These are phyloP conservation scores for Eimeria tenella DNA, from an alignment of 169 alveolate genomes.

Conservation along the genomic window DNA sequence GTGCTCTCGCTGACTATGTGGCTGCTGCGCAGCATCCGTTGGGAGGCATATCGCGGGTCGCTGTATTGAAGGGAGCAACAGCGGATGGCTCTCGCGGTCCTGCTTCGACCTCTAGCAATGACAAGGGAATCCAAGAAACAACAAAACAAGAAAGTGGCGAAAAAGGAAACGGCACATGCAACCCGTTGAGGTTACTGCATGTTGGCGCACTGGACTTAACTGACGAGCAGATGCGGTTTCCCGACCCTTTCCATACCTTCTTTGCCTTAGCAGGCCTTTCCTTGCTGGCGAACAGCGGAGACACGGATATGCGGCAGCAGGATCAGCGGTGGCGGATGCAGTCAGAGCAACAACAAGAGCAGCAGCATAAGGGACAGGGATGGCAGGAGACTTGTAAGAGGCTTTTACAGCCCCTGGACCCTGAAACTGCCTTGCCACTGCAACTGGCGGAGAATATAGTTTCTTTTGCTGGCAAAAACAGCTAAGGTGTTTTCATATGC, in stretches of 20 bases:
- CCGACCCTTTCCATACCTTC: conserved; percentile 86
- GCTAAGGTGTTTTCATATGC: no score
- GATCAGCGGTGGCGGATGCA: conserved; percentile 7
- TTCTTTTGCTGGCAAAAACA: no score
- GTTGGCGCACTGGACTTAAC: conserved; percentile 35
- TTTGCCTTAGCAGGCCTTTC: conserved; percentile 83
- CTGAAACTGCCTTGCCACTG: conserved; percentile 67
- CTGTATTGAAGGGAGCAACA: not conserved
- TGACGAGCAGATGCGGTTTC: conserved; percentile 51
- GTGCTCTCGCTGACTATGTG: not conserved
- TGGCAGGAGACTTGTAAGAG: conserved; percentile 44
- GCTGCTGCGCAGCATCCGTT: conserved; percentile 56
- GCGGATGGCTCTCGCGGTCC: not conserved
- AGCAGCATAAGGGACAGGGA: conserved; percentile 9
- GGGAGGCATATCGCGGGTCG: conserved; percentile 77
- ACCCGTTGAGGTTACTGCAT: conserved; percentile 19
- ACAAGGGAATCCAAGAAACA: not conserved
- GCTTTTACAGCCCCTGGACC: conserved; percentile 50
- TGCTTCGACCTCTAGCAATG: not conserved
- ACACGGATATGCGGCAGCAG: not conserved
- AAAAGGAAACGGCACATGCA: conserved; percentile 33
- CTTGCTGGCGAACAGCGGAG: conserved; percentile 56
- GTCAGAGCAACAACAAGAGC: conserved; percentile 9
- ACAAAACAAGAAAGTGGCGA: not conserved
- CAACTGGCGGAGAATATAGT: not conserved